phyloP scores from a whole-genome alignment of 805 yeast species.

The Starmerella apicola region DNA sequence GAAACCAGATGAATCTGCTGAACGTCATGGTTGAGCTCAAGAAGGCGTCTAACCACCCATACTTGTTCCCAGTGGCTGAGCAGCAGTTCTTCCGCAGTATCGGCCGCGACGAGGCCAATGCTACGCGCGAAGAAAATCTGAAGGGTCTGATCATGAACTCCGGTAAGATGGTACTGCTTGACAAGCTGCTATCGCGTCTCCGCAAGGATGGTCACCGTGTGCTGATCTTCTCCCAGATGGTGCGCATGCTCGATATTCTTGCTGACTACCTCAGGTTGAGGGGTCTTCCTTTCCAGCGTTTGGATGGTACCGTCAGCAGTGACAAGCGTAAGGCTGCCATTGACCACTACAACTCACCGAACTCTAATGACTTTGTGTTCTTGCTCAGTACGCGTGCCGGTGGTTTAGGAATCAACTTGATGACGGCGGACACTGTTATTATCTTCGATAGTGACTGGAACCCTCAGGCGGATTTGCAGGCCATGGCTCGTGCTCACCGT shows the following conservation, averaged over 20 bases:
- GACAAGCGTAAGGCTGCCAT: constrained; percentile 86
- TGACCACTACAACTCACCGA: constrained; percentile 93
- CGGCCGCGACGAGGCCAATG: constrained; percentile 44
- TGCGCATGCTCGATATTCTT: constrained; percentile 82
- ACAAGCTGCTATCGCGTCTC: constrained; percentile 71
- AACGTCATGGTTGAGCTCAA: constrained; percentile 93
- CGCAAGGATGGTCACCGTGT: constrained; percentile 94
- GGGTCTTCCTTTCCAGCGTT: constrained; percentile 78
- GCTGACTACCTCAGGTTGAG: constrained; percentile 86
- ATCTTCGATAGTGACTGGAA: constrained; percentile 99
- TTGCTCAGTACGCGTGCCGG: constrained; percentile 94
- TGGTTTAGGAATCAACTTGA: constrained; percentile 92
- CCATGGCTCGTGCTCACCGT: constrained; percentile 99
- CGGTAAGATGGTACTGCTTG: constrained; percentile 94
- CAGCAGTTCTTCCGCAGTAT: constrained; percentile 43
- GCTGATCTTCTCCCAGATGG: constrained; percentile 93
- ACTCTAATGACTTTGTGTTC: constrained; percentile 81
- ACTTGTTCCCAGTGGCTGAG: constrained; percentile 86
- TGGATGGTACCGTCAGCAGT: constrained; percentile 95
- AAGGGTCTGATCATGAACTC: constrained; percentile 94
- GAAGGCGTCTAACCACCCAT: constrained; percentile 96
- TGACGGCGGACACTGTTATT: constrained; percentile 98
- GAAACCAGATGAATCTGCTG: constrained; percentile 68
- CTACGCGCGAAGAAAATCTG: constrained; percentile 63
- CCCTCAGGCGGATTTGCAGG: constrained; percentile 97